A percentile compares a stretch with the other conserved stretches of the same genome.
These are phyloP conservation scores for Chondrus crispus DNA, from an alignment of 23 red algal species.

Conservation along the genomic window DNA sequence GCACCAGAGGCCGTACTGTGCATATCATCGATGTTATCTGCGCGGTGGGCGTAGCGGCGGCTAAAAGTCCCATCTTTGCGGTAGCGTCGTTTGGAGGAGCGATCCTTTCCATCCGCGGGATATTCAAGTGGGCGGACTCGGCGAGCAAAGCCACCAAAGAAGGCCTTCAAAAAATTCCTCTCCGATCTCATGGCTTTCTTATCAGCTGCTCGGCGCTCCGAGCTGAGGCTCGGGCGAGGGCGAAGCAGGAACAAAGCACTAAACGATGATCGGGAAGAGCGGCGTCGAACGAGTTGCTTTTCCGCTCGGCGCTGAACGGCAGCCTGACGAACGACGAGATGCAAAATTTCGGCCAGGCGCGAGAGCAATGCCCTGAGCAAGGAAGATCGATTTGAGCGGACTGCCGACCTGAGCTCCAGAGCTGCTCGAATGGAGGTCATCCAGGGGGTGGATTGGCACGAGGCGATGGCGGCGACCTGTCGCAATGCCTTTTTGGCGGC, in stretches of 20 bases:
- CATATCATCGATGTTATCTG: background rate
- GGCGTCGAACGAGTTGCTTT: background rate
- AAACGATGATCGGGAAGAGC: slow-evolving; percentile 44
- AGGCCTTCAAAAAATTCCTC: background rate
- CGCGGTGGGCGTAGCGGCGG: background rate
- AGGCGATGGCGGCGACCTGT: slow-evolving; percentile 37
- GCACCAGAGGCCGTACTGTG: background rate
- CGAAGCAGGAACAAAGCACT: background rate
- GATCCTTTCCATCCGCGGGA: background rate
- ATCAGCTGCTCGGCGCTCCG: slow-evolving; percentile 8
- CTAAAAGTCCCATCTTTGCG: background rate
- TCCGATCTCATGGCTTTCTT: background rate
- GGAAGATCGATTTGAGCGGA: background rate
- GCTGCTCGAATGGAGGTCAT: slow-evolving; percentile 43
- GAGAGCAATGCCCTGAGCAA: slow-evolving; percentile 24
- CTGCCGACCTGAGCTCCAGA: slow-evolving; percentile 7
- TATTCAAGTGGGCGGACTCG: background rate
- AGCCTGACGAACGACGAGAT: slow-evolving; percentile 39
- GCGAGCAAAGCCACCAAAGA: background rate
- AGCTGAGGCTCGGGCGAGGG: slow-evolving; percentile 19
- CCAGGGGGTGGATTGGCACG: slow-evolving; percentile 45
- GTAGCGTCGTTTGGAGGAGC: background rate
- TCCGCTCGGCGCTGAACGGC: background rate
- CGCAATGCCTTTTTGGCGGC: slow-evolving; percentile 35
- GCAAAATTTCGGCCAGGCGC: slow-evolving; percentile 47